Evolutionary conservation across 176 grass and related monocot genomes (phyloP), one percentile per base, ranked within the genome.

Genomic region (Thalia dealbata): DNA sequence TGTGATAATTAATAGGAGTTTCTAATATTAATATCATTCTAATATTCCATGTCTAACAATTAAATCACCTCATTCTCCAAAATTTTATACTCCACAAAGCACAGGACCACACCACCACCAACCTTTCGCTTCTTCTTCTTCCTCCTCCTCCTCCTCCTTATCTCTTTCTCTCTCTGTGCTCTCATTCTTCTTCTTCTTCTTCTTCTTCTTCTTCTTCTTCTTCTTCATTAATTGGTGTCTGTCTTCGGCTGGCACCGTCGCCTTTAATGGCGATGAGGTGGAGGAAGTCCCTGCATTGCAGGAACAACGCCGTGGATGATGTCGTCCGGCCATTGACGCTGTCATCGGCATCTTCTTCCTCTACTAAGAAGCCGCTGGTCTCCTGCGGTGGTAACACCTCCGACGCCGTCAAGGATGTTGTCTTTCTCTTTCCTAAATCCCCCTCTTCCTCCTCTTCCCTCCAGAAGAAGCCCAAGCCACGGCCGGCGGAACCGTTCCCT

Each of bases 241-340:
- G 45, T 48, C 45, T 48, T 48, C 11, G 45, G 21, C 54, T 16
- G 54, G 7, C 54, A 56, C 38, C 69, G 80, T 55, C 71, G 78
- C 80, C 81, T 75, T 26, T 62, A 80, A 86, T 78, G 88, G 76
- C 84, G 25, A 73, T 64, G 60, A 82, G 89, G 62, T 96, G 92
- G 92, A 84, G 86, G 63, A 78, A 82, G 65, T 90, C 92, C 32
- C 82, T 96, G 27, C 82, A 90, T 7, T 96, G 92, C 84, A 96
- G 76, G 79, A 89, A 84, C 35, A 88, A 73, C 60, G 92, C 81
- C 15, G 72, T 73, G 4, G 80, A 87, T 14, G 92, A 92, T 78
- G 92, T 96, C n/a, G 84, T 66, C 24, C 50, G 79, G 74, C 65
- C 28, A 14, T 28, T 25, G 14, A 18, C 14, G 26, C 27, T 67